phyloP scores from a whole-genome alignment of 306 rosid genomes.

The Lagenaria siceraria region DNA sequence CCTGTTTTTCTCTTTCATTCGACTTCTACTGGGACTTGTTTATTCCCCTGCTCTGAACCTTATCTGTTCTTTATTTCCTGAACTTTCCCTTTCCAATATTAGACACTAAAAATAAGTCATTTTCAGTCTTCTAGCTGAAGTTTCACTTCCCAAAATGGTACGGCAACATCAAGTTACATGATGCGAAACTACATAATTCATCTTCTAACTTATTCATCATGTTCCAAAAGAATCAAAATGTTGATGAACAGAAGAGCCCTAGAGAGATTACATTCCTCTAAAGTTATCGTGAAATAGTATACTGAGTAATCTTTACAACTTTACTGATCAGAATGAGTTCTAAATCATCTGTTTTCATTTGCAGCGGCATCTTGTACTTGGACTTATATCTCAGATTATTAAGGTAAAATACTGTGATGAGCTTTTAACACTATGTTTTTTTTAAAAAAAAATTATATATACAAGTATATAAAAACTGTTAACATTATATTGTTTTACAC shows the following conservation, averaged over 20 bases:
- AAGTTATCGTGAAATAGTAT: not conserved
- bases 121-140: not conserved
- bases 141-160: not conserved
- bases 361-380: constrained; percentile 98
- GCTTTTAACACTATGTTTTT: not conserved
- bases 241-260: not conserved
- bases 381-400: constrained; percentile 88
- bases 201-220: not conserved
- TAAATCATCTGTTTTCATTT: constrained; percentile 14
- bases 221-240: not conserved
- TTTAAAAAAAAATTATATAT: not conserved
- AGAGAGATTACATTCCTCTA: not conserved
- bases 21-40: not conserved
- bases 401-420: constrained; percentile 41
- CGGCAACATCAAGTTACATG: not conserved
- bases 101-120: not conserved
- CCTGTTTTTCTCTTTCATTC: not conserved
- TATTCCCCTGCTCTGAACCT: not conserved
- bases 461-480: not conserved
- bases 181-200: not conserved
- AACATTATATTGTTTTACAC: not conserved
- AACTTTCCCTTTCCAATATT: not conserved
- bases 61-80: not conserved
- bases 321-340: not conserved
- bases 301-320: not conserved